Evolutionary conservation across 2,329 filamentous ascomycete genomes (phyloP), one percentile per base, ranked within the genome.

Genomic region (Cladosporium sp.): DNA sequence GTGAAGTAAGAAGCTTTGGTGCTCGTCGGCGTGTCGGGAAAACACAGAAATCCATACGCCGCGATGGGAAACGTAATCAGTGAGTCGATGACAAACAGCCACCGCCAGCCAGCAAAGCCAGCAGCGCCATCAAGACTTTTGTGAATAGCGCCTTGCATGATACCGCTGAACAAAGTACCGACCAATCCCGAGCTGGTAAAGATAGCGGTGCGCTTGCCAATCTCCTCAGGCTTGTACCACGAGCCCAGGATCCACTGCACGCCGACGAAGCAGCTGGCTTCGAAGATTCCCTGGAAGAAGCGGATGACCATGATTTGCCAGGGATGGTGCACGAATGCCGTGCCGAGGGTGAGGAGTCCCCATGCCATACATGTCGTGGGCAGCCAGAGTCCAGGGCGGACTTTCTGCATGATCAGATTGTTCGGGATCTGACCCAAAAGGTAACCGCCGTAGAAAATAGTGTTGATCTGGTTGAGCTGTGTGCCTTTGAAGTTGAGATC

Each of bases 391-490:
- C 87, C 81, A 2, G 88, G 88, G 59, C 83, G 83, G 67, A 90
- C 73, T 69, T 88, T 87, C 73, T 89, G 85, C 2, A 91, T 80
- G 2, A 86, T 86, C 10, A 89, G 74, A 70, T 88, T 88, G 62
- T 83, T 85, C 0, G 86, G 86, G 18, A 89, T 78, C 72, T 90
- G 86, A 0, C 87, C 50, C 4, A 89, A 74, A 0, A 81, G 77
- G 66, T 82, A 81, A 63, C 80, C 71, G 14, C 70, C 71, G 33
- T 72, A 73, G 53, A 74, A 74, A 11, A 73, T 72, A 3, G 73
- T 75, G 61, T 74, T 74, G 68, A 74, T 74, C 33, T 74, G 72
- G 68, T 85, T 86, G 44, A 83, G 77, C 71, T 85, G 80, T 69
- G 83, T 77, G 31, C 82, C 83, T 8, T 74, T 71, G 69, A 85